These are phyloP conservation scores for Glycine tomentella DNA, from an alignment of 306 rosid genomes.

Conservation along the genomic window DNA sequence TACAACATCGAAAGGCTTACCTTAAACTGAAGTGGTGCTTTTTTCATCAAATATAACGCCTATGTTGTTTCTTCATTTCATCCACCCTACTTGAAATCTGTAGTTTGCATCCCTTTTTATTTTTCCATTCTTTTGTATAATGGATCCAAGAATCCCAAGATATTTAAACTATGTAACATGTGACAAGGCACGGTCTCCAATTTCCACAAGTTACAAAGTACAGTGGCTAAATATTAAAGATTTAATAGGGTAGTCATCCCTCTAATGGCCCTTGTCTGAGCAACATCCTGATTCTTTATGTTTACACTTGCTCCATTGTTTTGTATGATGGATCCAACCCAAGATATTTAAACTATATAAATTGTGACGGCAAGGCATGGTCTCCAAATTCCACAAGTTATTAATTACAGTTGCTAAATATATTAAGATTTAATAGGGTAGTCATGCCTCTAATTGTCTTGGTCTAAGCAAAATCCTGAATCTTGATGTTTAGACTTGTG, in stretches of 20 bases:
- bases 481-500: constrained; percentile 9
- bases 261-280: background rate
- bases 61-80: background rate
- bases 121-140: background rate
- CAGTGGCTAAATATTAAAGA: background rate
- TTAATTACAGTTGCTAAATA: no score
- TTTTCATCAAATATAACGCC: background rate
- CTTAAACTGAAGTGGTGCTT: background rate
- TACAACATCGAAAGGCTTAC: background rate
- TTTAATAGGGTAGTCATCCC: background rate
- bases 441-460: no score
- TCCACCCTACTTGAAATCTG: background rate
- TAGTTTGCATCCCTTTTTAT: background rate
- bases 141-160: background rate
- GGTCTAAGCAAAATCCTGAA: background rate
- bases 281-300: background rate
- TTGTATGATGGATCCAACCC: no score
- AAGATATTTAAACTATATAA: no score
- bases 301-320: no score
- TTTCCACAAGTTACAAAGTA: background rate
- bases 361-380: no score
- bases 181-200: background rate
- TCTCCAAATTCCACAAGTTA: no score
- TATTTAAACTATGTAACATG: background rate
- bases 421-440: no score